These are phyloP conservation scores for Coemansia sp. DNA, from an alignment of 192 early-diverging fungal genomes.

Conservation along the genomic window DNA sequence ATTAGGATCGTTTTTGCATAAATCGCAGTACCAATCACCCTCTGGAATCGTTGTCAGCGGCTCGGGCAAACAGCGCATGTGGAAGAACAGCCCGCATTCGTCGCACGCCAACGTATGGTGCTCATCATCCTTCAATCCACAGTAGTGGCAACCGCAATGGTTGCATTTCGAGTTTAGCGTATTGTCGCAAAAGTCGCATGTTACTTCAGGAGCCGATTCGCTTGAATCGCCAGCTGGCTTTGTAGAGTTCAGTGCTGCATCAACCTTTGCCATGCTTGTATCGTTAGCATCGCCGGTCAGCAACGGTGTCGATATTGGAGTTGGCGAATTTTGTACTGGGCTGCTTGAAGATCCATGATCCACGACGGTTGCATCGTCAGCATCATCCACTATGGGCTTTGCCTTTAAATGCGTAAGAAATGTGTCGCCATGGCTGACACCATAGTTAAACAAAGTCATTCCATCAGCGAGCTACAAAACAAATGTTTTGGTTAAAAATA, in stretches of 20 bases:
- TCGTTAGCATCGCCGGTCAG: neutral
- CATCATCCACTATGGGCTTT: neutral
- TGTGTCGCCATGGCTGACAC: conserved; percentile 31
- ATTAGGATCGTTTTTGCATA: conserved; percentile 53
- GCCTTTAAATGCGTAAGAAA: conserved; percentile 23
- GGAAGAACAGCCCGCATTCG: conserved; percentile 60
- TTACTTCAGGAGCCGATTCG: neutral
- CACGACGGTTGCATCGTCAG: neutral
- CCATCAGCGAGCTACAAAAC: conserved; percentile 37
- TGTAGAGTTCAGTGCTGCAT: neutral
- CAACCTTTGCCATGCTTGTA: neutral
- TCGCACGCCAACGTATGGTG: conserved; percentile 60
- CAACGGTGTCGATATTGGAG: neutral
- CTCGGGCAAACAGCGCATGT: conserved; percentile 53
- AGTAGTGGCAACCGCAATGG: conserved; percentile 56
- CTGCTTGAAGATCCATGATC: neutral
- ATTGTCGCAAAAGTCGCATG: conserved; percentile 49
- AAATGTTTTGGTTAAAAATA: neutral
- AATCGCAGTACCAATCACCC: conserved; percentile 58
- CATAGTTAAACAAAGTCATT: conserved; percentile 46
- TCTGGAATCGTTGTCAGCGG: conserved; percentile 45
- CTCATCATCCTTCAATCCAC: conserved; percentile 58
- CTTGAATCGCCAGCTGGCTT: neutral
- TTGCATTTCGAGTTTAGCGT: conserved; percentile 28
- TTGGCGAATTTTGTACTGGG: neutral